Base-by-base conservation (phyloP, 78 protist genomes). In the Polysphondylium violaceum region DNA sequence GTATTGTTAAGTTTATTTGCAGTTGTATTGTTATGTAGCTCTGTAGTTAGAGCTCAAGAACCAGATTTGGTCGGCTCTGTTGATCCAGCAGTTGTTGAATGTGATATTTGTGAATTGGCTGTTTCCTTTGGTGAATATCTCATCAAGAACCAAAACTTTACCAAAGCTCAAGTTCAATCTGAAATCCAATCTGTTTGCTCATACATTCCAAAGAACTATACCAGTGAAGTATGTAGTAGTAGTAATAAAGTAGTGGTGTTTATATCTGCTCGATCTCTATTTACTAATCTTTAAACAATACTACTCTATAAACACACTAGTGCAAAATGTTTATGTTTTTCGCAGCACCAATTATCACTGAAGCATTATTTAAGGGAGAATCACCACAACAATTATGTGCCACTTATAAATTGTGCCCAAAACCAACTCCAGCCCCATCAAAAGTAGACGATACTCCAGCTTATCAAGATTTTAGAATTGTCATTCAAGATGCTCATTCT, bases 301-400 rank as follows among this genome's bases (percentile, higher is more conserved):
- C 12, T 35, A 29, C 5, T 53, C 21, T 53, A 14, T 9, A 27
- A 27, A 12, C 25, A 27, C 29, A 64, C 21, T 19, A 44, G 53
- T 76, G 87, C 44, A 19, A 76, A 14, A 47, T 76, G 25, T 76
- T 76, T 35, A 76, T 76, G 87, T 17, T 76, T 0, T 12, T 76
- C 33, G 27, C 87, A 12, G 87, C 74, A 1, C 87, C 87, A 61
- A 25, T 76, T 33, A 76, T 76, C n/a, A 64, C 87, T 6, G 59
- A 25, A 21, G 86, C 69, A 3, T 19, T 75, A 12, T 43, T 47
- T 31, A 41, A 75, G 12, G 86, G 86, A 7, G 86, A 75, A 40
- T 60, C 38, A 17, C 43, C 69, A 41, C 38, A 21, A 38, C 40
- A 61, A 41, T 27, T 75, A n/a, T 75, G 86, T n/a, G 25, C 86